These are phyloP conservation scores for Eimeria falciformis DNA, from an alignment of 169 alveolate species.

Conservation along the genomic window DNA sequence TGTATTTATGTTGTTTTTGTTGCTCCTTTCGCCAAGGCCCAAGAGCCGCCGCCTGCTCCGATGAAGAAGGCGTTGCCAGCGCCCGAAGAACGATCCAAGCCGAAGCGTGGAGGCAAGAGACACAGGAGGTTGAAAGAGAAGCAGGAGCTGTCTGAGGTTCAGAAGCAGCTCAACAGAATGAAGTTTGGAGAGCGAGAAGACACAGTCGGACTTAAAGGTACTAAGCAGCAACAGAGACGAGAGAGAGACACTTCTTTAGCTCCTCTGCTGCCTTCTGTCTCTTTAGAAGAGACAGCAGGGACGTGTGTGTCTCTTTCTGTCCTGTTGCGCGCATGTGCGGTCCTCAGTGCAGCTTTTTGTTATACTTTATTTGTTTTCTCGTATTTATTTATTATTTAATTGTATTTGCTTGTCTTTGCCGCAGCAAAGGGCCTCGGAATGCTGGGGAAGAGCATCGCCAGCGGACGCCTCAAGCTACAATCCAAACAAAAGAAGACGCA, in stretches of 20 bases:
- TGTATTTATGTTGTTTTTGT: neutral
- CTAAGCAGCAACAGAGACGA: neutral
- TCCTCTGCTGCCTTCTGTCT: no score
- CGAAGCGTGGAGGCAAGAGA: slow-evolving; percentile 61
- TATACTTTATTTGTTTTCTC: no score
- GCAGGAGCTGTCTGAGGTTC: slow-evolving; percentile 63
- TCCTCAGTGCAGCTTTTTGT: no score
- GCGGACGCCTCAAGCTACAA: slow-evolving; percentile 60
- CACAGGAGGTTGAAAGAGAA: slow-evolving; percentile 63
- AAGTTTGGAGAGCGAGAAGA: slow-evolving; percentile 66
- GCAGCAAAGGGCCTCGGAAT: slow-evolving; percentile 64
- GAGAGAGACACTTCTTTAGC: no score
- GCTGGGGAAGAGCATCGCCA: slow-evolving; percentile 60
- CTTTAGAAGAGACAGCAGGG: no score
- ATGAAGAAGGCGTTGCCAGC: slow-evolving; percentile 71
- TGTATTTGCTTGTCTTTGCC: no score
- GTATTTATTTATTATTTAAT: no score
- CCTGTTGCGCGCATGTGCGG: no score
- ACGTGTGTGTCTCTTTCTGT: no score
- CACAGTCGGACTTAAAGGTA: slow-evolving; percentile 53
- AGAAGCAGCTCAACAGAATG: slow-evolving; percentile 66
- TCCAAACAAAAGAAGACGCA: slow-evolving; percentile 51
- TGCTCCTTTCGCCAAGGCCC: no score
- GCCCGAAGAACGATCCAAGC: slow-evolving; percentile 63
- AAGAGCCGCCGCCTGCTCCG: slow-evolving; percentile 73